phyloP scores from a whole-genome alignment of 805 yeast species.

The Nakazawaea ishiwadae region DNA sequence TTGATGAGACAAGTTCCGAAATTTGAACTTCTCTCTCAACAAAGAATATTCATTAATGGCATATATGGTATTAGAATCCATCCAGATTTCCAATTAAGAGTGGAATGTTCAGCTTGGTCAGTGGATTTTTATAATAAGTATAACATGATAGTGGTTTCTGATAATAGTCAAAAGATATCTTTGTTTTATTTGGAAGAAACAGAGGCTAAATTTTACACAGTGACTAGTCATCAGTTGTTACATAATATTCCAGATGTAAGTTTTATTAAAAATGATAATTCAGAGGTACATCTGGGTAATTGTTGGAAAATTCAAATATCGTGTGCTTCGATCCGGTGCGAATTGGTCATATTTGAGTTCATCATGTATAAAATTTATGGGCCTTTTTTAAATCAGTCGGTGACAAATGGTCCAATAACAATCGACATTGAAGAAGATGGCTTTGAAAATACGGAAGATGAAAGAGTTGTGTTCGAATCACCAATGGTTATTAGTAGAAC shows the following conservation, averaged over 20 bases:
- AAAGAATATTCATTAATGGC: constrained; percentile 4
- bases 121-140: constrained; percentile 36
- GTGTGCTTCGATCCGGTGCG: constrained; percentile 40
- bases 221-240: constrained; percentile 36
- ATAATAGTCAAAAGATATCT: constrained; percentile 45
- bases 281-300: constrained; percentile 14
- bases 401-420: neutral
- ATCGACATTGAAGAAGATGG: constrained; percentile 11
- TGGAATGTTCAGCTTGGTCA: constrained; percentile 59
- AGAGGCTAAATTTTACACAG: constrained; percentile 17
- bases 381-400: constrained; percentile 16
- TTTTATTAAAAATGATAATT: constrained; percentile 25
- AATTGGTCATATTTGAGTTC: constrained; percentile 35
- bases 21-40: neutral
- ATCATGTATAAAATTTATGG: constrained; percentile 23
- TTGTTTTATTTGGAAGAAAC: constrained; percentile 29
- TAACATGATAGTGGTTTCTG: constrained; percentile 43
- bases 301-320: constrained; percentile 24
- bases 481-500: constrained; percentile 29
- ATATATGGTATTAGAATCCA: constrained; percentile 13
- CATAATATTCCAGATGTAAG: constrained; percentile 56
- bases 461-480: constrained; percentile 16
- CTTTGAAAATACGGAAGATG: constrained; percentile 15
- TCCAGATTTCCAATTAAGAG: constrained; percentile 25
- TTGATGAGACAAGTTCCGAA: constrained; percentile 20